Percentiles rank a stretch among this genome's conserved stretches.
Evolutionary conservation across 2,329 filamentous ascomycete genomes (phyloP).

Genomic region (Fusarium mangiferae): DNA sequence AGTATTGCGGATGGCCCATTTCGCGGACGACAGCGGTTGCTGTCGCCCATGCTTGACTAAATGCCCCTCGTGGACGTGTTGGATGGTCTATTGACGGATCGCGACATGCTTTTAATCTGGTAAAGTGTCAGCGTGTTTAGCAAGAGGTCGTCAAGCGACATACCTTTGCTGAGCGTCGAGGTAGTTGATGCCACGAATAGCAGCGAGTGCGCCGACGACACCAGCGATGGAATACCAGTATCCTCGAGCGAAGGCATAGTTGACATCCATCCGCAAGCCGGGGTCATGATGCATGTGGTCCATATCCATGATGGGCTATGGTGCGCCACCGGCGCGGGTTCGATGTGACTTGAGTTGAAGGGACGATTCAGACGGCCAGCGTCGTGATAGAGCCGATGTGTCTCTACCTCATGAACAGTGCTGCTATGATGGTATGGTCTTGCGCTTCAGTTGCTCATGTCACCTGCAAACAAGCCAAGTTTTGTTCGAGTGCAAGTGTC

Average conservation of each 20-base stretch:
- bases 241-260: slow-evolving; percentile 62
- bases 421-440: not conserved
- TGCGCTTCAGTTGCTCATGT: slow-evolving; percentile 3
- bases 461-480: not conserved
- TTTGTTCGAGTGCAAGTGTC: not conserved
- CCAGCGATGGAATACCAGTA: slow-evolving; percentile 70
- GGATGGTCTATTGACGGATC: slow-evolving; percentile 59
- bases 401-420: not conserved
- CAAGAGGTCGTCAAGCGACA: not conserved
- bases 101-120: slow-evolving; percentile 59
- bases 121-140: accelerated
- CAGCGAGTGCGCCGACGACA: slow-evolving; percentile 55
- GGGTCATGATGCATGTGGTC: slow-evolving; percentile 44
- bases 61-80: slow-evolving; percentile 59
- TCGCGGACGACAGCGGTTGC: slow-evolving; percentile 67
- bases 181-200: slow-evolving; percentile 56
- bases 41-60: slow-evolving; percentile 67
- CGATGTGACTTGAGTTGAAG: not conserved
- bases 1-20: slow-evolving; percentile 64
- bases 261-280: slow-evolving; percentile 53
- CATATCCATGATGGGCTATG: slow-evolving; percentile 48
- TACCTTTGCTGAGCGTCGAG: slow-evolving; percentile 57
- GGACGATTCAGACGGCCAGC: slow-evolving; percentile 3
- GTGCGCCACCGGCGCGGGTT: not conserved
- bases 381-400: not conserved